Evolutionary conservation across 257 asterid genomes (phyloP).

Genomic region (Scutellaria galericulata): DNA sequence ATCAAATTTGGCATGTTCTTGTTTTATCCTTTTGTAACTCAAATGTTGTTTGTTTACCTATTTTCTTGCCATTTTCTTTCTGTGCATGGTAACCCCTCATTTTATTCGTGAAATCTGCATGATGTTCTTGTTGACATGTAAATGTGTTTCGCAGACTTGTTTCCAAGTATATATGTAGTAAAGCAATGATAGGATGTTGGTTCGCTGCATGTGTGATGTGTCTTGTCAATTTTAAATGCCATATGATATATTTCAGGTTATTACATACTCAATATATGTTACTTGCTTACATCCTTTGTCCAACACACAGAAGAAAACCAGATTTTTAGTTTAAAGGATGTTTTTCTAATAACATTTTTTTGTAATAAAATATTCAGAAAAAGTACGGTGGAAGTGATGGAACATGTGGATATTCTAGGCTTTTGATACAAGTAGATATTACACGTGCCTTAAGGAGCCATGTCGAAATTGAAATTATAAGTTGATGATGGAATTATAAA

Average conservation of each 20-base stretch:
- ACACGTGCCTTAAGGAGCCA: slow-evolving; percentile 15
- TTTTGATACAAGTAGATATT: slow-evolving; percentile 22
- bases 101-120: slow-evolving; percentile 9
- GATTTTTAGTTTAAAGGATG: neutral
- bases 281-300: neutral
- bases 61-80: slow-evolving; percentile 32
- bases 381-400: neutral
- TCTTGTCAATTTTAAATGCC: neutral
- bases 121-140: slow-evolving; percentile 9
- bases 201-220: neutral
- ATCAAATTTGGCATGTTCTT: slow-evolving; percentile 74
- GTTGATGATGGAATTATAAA: slow-evolving; percentile 30
- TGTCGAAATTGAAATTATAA: slow-evolving; percentile 20
- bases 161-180: slow-evolving; percentile 5
- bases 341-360: neutral
- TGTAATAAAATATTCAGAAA: neutral
- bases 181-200: slow-evolving; percentile 3
- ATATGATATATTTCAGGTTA: slow-evolving; percentile 14
- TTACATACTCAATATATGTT: neutral
- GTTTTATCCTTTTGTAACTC: slow-evolving; percentile 35
- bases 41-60: slow-evolving; percentile 25
- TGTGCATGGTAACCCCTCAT: slow-evolving; percentile 1
- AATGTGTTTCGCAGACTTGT: slow-evolving; percentile 12
- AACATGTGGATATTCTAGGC: neutral
- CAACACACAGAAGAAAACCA: neutral